These are phyloP conservation scores for Aspergillus neoniger DNA, from an alignment of 2,329 filamentous ascomycete genomes.

Conservation along the genomic window DNA sequence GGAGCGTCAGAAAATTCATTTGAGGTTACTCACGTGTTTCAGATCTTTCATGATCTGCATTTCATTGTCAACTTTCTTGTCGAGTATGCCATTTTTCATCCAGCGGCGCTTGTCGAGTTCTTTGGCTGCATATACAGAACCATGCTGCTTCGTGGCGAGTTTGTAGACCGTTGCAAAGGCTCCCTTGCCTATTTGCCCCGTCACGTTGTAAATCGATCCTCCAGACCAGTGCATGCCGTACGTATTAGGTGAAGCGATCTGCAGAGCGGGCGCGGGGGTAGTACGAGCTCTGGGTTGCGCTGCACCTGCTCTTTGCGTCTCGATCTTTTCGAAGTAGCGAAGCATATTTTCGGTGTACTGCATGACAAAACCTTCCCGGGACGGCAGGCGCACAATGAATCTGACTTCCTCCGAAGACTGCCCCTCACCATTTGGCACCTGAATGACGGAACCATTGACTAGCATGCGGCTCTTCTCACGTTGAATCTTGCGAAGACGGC, in stretches of 20 bases:
- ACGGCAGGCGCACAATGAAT: constrained; percentile 84
- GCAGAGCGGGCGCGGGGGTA: constrained; percentile 28
- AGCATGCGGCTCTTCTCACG: constrained; percentile 64
- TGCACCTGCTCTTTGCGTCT: constrained; percentile 25
- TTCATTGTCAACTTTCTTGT: constrained; percentile 93
- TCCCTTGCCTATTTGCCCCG: constrained; percentile 81
- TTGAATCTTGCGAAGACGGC: constrained; percentile 60
- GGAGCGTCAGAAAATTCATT: background rate
- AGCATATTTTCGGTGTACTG: constrained; percentile 69
- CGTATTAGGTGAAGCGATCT: constrained; percentile 44
- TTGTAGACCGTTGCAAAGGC: constrained; percentile 95
- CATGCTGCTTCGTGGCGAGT: constrained; percentile 81
- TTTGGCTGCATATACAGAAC: constrained; percentile 83
- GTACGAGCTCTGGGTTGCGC: constrained; percentile 27
- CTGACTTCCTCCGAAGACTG: constrained; percentile 63
- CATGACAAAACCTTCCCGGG: constrained; percentile 67
- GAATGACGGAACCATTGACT: constrained; percentile 70
- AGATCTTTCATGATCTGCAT: constrained; percentile 92
- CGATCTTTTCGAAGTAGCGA: constrained; percentile 59
- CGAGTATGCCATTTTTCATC: constrained; percentile 86
- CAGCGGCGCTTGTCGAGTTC: constrained; percentile 91
- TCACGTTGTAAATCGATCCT: constrained; percentile 79
- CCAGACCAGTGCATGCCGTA: constrained; percentile 78
- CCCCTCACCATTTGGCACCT: constrained; percentile 57
- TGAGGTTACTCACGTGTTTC: constrained; percentile 65